Evolutionary conservation across 441 rosid genomes (phyloP).

Genomic region (Populus hybrid): DNA sequence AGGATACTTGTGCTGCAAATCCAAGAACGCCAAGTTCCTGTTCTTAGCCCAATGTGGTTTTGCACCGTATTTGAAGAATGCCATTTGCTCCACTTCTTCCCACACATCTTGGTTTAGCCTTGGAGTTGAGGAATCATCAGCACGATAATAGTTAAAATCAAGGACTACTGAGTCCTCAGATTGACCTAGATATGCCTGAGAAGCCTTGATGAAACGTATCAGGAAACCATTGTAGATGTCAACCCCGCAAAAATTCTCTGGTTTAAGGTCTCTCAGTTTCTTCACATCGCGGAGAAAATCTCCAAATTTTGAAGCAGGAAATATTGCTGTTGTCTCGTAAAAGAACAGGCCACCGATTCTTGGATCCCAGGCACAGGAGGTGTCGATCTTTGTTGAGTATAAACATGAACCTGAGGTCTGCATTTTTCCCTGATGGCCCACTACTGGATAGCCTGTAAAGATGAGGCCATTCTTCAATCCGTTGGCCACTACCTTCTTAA

Average conservation of each 20-base stretch:
- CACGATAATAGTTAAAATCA: slow-evolving; percentile 80
- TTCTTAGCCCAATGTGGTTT: slow-evolving; percentile 87
- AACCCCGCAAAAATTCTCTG: slow-evolving; percentile 57
- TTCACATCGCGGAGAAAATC: slow-evolving; percentile 34
- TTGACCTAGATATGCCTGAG: too few species aligned
- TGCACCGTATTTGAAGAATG: slow-evolving; percentile 64
- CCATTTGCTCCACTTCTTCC: slow-evolving; percentile 95
- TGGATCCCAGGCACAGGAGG: slow-evolving; percentile 40
- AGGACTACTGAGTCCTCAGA: slow-evolving; percentile 49
- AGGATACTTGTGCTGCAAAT: slow-evolving; percentile 46
- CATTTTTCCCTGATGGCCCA: slow-evolving; percentile 64
- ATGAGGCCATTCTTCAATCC: slow-evolving; percentile 63
- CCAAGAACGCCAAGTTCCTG: slow-evolving; percentile 27
- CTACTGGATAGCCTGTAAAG: slow-evolving; percentile 76
- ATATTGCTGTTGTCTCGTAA: slow-evolving; percentile 69
- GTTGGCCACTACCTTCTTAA: slow-evolving; percentile 59
- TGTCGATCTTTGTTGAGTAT: slow-evolving; percentile 45
- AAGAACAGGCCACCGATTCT: slow-evolving; percentile 68
- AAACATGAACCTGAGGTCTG: slow-evolving; percentile 84
- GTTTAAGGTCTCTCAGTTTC: slow-evolving; percentile 51
- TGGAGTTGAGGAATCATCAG: slow-evolving; percentile 49
- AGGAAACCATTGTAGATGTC: slow-evolving; percentile 53
- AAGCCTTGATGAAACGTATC: too few species aligned
- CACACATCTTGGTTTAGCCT: slow-evolving; percentile 63
- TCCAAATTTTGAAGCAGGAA: slow-evolving; percentile 16